These are phyloP conservation scores for Trametes versicolor DNA, from an alignment of 1,284 basidiomycete genomes.

Conservation along the genomic window DNA sequence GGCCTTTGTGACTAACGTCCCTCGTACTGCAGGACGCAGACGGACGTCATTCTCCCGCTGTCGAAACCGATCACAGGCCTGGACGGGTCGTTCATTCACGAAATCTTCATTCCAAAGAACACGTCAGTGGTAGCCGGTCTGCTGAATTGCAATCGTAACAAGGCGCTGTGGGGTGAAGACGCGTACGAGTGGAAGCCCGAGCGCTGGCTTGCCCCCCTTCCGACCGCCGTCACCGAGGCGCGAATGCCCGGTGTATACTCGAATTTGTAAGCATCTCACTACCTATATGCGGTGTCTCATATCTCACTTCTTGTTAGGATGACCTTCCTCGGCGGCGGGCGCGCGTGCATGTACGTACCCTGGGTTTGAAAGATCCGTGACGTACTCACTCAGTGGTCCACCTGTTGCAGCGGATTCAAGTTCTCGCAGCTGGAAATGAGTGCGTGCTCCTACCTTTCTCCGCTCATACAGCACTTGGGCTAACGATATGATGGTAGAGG, in stretches of 20 bases:
- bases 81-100: constrained; percentile 29
- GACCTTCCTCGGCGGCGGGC: constrained; percentile 37
- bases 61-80: constrained; percentile 27
- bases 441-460: neutral
- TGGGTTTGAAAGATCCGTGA: neutral
- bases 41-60: constrained; percentile 33
- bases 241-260: constrained; percentile 32
- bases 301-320: constrained; percentile 21
- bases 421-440: constrained; percentile 33
- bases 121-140: constrained; percentile 27
- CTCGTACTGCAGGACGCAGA: neutral
- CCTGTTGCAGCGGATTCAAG: constrained; percentile 19
- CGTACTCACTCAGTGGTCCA: too few relatives aligned
- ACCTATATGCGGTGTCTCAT: neutral
- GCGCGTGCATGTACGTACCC: constrained; percentile 36
- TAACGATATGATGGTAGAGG: constrained; percentile 13
- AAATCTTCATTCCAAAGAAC: constrained; percentile 28
- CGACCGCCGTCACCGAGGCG: constrained; percentile 21
- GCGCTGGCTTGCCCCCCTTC: constrained; percentile 34
- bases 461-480: neutral
- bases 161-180: constrained; percentile 37
- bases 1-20: neutral
- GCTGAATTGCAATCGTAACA: constrained; percentile 32
- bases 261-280: constrained; percentile 27
- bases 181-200: constrained; percentile 38